Base-by-base conservation (phyloP, 768 basidiomycete species). In the Mycena chlorophos region DNA sequence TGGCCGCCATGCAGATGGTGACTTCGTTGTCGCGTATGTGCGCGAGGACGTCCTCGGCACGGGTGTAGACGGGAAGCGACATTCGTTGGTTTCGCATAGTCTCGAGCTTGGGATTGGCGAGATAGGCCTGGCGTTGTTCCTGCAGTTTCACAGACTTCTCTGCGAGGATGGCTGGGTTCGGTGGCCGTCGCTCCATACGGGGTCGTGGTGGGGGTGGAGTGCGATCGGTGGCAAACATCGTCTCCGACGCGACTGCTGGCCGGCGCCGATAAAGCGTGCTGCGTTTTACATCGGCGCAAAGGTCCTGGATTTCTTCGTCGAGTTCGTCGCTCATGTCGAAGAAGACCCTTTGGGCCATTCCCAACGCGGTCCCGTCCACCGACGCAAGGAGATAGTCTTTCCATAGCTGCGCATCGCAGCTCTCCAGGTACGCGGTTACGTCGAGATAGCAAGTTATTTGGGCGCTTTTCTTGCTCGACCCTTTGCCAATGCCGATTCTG, bases 1-100 rank as follows among this genome's bases (percentile, higher is more conserved):
- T 94, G 5, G 89, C 84, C 45, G 92, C 92, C 87, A 93, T 89
- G 62, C 88, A 85, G 62, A 96, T 85, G 0, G 90, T 90, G 55
- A 97, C 92, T 14, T 94, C 89, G 69, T 96, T 85, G 27, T 81
- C 72, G 19, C 75, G 72, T 61, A 98, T 85, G 57, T 88, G 86
- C 2, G 78, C 67, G 49, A 96, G 66, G 38, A 97, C 78, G 10
- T 88, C 80, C 4, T 78, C 74, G 2, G 87, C 79, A 57, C 85
- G 81, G 17, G 85, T 78, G 58, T 83, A 85, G 12, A 98, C 87
- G 13, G 95, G 95, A 1, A 98, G 79, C 5, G 82, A 65, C 30
- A 76, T 74, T 50, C 94, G 82, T 16, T 82, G 80, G 4, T 75
- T 68, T 3, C 94, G 84, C 76, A 97, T 89, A 48, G 71, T 74